Evolutionary conservation across 2,329 filamentous ascomycete species (phyloP).

Genomic region (Aspergillus calidoustus): DNA sequence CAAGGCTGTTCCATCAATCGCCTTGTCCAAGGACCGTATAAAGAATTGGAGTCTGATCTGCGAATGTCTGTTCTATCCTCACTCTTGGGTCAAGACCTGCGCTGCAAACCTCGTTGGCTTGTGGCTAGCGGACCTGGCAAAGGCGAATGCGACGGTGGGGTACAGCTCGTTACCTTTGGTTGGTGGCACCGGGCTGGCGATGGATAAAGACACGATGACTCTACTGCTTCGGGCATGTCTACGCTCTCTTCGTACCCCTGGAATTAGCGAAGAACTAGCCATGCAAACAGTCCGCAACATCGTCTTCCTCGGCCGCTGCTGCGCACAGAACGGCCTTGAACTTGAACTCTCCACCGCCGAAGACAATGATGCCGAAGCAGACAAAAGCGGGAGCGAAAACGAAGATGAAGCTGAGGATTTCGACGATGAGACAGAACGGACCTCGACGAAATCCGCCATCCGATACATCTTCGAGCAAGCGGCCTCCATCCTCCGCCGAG

Average conservation of each 20-base stretch:
- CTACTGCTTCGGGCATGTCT: slow-evolving; percentile 62
- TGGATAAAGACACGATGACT: slow-evolving; percentile 68
- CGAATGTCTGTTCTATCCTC: slow-evolving; percentile 71
- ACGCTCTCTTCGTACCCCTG: slow-evolving; percentile 63
- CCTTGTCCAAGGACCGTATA: slow-evolving; percentile 64
- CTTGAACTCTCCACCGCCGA: slow-evolving; percentile 49
- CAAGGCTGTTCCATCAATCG: slow-evolving; percentile 65
- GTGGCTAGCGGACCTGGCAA: slow-evolving; percentile 81
- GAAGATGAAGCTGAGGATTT: slow-evolving; percentile 49
- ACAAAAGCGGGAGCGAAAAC: slow-evolving; percentile 47
- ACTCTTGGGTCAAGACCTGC: slow-evolving; percentile 75
- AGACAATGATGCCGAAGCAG: slow-evolving; percentile 43
- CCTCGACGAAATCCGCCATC: slow-evolving; percentile 56
- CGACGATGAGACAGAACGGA: slow-evolving; percentile 31
- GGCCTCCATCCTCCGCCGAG: slow-evolving; percentile 77
- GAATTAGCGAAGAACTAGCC: slow-evolving; percentile 74
- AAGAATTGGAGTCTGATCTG: slow-evolving; percentile 74
- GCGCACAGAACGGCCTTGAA: slow-evolving; percentile 60
- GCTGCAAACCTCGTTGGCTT: slow-evolving; percentile 73
- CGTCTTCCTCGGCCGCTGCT: slow-evolving; percentile 75
- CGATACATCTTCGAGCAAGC: slow-evolving; percentile 79
- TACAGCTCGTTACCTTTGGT: slow-evolving; percentile 64
- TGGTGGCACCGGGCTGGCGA: slow-evolving; percentile 71
- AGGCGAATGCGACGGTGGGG: slow-evolving; percentile 59
- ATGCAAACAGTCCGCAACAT: slow-evolving; percentile 79